Evolutionary conservation across 257 asterid genomes (phyloP).

Genomic region (Solanum paucissectum): DNA sequence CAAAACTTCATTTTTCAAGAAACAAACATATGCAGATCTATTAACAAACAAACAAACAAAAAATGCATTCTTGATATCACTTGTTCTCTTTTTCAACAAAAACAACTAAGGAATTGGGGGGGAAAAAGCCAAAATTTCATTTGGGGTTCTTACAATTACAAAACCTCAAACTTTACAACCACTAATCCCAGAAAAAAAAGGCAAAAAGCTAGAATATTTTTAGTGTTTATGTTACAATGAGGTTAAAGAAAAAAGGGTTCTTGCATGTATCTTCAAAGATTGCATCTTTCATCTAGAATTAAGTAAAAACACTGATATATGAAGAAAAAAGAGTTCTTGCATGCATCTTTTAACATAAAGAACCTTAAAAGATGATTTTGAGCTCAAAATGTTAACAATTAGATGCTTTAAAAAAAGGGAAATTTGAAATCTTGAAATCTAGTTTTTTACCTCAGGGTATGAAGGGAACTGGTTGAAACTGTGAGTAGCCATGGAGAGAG

Average conservation of each 20-base stretch:
- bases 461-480: slow-evolving; percentile 38
- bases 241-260: background rate
- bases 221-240: background rate
- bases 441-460: slow-evolving; percentile 51
- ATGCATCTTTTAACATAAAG: background rate
- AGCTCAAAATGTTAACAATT: background rate
- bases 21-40: background rate
- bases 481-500: slow-evolving; percentile 46
- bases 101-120: background rate
- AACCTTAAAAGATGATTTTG: background rate
- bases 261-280: background rate
- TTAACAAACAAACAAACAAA: background rate
- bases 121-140: background rate
- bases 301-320: background rate
- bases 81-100: background rate
- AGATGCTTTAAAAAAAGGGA: background rate
- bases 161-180: background rate
- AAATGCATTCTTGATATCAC: background rate
- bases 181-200: background rate
- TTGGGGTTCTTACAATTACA: background rate
- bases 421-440: background rate
- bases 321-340: too few relatives aligned
- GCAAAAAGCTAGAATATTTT: background rate
- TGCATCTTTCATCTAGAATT: background rate
- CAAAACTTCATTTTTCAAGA: background rate